phyloP scores from a whole-genome alignment of 2,329 filamentous ascomycete species.

The Microcera coccophila region DNA sequence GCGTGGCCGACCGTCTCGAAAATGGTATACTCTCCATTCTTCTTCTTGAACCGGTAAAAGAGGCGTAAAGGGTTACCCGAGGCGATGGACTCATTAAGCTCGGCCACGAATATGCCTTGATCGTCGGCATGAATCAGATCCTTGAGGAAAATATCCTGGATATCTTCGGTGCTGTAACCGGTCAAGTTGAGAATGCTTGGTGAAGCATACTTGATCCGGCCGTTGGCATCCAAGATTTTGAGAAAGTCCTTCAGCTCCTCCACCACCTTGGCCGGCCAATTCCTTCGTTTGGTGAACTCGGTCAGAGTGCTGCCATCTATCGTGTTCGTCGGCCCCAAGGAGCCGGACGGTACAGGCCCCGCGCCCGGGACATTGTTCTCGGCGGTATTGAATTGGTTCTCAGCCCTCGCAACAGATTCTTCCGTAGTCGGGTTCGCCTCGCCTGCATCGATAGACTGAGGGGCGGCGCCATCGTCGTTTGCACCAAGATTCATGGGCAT shows the following conservation, averaged over 20 bases:
- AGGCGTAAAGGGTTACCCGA: slow-evolving; percentile 75
- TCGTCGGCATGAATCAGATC: slow-evolving; percentile 87
- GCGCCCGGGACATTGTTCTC: slow-evolving; percentile 39
- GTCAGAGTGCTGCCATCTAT: slow-evolving; percentile 45
- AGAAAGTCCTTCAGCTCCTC: slow-evolving; percentile 87
- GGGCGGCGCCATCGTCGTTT: slow-evolving; percentile 27
- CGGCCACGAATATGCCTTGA: slow-evolving; percentile 73
- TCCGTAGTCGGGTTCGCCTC: slow-evolving; percentile 24
- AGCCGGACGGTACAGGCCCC: slow-evolving; percentile 39
- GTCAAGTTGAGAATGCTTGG: slow-evolving; percentile 71
- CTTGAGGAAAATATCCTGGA: slow-evolving; percentile 71
- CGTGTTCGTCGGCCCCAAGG: slow-evolving; percentile 33
- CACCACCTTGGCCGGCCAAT: slow-evolving; percentile 86
- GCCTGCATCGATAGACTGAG: slow-evolving; percentile 18
- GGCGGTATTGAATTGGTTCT: slow-evolving; percentile 34
- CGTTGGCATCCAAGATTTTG: slow-evolving; percentile 80
- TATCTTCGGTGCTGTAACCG: slow-evolving; percentile 67
- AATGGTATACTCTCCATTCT: slow-evolving; percentile 69
- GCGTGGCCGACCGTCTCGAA: slow-evolving; percentile 93
- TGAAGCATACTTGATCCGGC: slow-evolving; percentile 80
- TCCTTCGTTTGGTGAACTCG: slow-evolving; percentile 57
- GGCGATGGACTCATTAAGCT: slow-evolving; percentile 85
- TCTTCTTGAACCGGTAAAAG: slow-evolving; percentile 79
- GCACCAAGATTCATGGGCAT: slow-evolving; percentile 44
- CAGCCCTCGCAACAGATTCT: slow-evolving; percentile 29